Base-by-base conservation (phyloP, 345 rosid species). In the Turnera subulata region DNA sequence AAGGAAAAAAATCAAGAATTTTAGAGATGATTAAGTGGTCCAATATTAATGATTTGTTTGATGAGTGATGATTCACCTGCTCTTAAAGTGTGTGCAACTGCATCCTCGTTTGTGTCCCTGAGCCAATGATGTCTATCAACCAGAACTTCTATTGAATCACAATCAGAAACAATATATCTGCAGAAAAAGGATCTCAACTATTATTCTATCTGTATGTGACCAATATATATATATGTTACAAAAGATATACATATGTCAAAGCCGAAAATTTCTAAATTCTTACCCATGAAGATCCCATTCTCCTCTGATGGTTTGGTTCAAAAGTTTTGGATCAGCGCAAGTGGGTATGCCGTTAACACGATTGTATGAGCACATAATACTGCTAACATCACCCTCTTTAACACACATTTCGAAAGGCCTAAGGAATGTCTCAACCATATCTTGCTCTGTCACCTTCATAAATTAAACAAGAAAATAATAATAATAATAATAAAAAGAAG, bases 211-310 rank as follows among this genome's bases (percentile, higher is more conserved):
- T n/a, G n/a, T n/a, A n/a, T n/a, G n/a, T n/a, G n/a, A n/a, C n/a
- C n/a, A n/a, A n/a, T n/a, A n/a, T n/a, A n/a, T n/a, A n/a, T n/a
- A n/a, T n/a, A n/a, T n/a, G 32, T 29, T 7, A 2, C 29, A 17
- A 2, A 52, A 29, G 7, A 17, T 16, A n/a, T n/a, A n/a, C n/a
- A 16, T 24, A 6, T 8, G 8, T 37, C 40, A 13, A 33, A 5
- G 1, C 1, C 1, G 6, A 37, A 5, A 53, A 53, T 6, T 6
- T 6, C 11, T 32, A 9, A 16, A 33, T 17, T 20, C 19, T 9
- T 66, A 72, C 83, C 90, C 91, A 14, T 78, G 76, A 2, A 84
- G 74, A 52, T 57, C 66, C 91, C 95, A 84, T 9, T 80, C 61
- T 35, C 68, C 71, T 65, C 81, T 56, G 9, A 80, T 40, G 4